phyloP scores from a whole-genome alignment of 2,329 filamentous ascomycete genomes.

The Nannizzia gypsea region DNA sequence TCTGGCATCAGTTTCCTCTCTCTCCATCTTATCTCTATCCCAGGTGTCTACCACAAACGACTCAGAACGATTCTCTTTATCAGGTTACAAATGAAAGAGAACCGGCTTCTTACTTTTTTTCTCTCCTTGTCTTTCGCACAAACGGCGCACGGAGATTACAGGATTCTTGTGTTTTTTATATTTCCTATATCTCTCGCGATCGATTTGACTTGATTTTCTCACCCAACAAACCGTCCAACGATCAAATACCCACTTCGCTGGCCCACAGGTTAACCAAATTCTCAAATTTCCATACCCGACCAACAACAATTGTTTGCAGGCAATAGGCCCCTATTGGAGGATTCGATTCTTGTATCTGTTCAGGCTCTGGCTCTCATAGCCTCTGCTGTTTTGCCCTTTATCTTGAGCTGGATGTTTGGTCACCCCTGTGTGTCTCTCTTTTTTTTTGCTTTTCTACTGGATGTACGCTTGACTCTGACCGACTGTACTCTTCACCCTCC shows the following conservation, averaged over 20 bases:
- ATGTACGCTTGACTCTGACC: conserved; percentile 1
- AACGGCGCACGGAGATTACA: conserved; percentile 2
- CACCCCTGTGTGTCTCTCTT: background rate
- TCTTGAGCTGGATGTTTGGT: conserved; percentile 1
- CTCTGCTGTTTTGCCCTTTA: background rate
- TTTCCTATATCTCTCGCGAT: background rate
- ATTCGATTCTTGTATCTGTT: conserved; percentile 5
- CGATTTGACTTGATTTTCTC: background rate
- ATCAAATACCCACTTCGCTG: background rate
- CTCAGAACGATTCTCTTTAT: conserved; percentile 1
- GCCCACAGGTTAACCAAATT: background rate
- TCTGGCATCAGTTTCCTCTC: background rate
- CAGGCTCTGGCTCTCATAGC: background rate
- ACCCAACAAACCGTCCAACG: background rate
- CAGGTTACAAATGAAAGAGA: background rate
- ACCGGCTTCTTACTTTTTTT: background rate
- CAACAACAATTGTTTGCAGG: background rate
- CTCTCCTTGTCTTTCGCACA: background rate
- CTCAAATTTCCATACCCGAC: background rate
- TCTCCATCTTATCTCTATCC: background rate
- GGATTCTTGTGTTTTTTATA: background rate
- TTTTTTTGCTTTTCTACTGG: background rate
- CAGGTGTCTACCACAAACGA: background rate
- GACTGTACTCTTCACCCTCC: background rate
- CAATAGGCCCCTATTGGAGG: conserved; percentile 1